Conservation (phyloP, 768 basidiomycete genomes). For the Lentinus tigrinus region DNA sequence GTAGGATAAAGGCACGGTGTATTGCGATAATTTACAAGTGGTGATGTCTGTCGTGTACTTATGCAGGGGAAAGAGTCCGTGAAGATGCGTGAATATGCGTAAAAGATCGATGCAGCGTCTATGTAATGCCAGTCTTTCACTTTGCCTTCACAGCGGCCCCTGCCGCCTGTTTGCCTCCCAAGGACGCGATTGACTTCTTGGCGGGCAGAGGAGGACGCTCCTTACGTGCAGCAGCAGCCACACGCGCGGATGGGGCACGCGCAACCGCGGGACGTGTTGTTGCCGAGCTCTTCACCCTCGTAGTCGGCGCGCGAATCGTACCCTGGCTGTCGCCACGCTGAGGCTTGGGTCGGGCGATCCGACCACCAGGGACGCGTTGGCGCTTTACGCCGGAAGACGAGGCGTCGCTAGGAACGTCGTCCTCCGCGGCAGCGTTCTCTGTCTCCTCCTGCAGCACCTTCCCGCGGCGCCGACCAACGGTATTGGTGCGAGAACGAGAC, state of each 20-base stretch:
- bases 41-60: constrained; percentile 1
- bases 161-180: not conserved
- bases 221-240: constrained; percentile 1
- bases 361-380: constrained; percentile 10
- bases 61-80: not conserved
- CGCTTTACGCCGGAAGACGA: constrained; percentile 13
- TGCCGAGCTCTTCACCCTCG: not conserved
- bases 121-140: not conserved
- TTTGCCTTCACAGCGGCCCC: not conserved
- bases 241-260: constrained; percentile 7
- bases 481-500: not conserved
- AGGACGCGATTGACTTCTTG: constrained; percentile 1
- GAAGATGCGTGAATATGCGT: not conserved
- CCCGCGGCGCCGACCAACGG: constrained; percentile 1
- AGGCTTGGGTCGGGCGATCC: constrained; percentile 3
- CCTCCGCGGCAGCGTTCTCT: not conserved
- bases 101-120: constrained; percentile 4
- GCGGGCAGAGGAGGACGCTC: not conserved
- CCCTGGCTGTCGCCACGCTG: constrained; percentile 3
- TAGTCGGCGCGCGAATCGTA: constrained; percentile 8
- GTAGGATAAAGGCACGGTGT: not conserved
- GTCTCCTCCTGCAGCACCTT: not conserved
- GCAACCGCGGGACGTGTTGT: not conserved
- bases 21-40: constrained; percentile 15
- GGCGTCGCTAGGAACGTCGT: not conserved